Evolutionary conservation across 2,329 filamentous ascomycete genomes (phyloP), one percentile per base, ranked within the genome.

Genomic region (Aspergillus clavatus): DNA sequence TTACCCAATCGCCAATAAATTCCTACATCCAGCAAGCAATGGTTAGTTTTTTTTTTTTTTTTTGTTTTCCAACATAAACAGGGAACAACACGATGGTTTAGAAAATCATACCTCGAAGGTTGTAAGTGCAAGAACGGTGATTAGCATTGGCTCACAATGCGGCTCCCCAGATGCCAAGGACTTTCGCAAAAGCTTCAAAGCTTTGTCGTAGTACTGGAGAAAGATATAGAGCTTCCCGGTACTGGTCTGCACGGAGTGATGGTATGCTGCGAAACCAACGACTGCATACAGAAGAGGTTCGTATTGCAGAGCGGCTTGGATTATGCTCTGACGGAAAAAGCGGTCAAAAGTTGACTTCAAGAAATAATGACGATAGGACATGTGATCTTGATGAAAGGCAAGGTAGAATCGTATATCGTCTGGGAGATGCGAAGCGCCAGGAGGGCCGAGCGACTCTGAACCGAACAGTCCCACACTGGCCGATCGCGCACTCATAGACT

Each of bases 1-100:
- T 96, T 42, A 94, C 82, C 89, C 89, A 97, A 63, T 98, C 93
- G 10, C 93, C 93, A 37, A 97, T 77, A 58, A 89, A 94, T 69
- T 97, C 93, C 89, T 95, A 58, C 36, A 41, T 21, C 36, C 39
- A 27, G 42, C 62, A 18, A 59, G 48, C 47, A 42, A 11, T 10
- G 26, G 39, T 8, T 23, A 3, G 44, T 16, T 7, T 8, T 16
- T 26, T 11, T 39, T n/a, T n/a, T n/a, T n/a, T n/a, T n/a, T n/a
- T n/a, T n/a, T n/a, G n/a, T n/a, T n/a, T n/a, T n/a, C n/a, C n/a
- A n/a, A n/a, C n/a, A 40, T 35, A 39, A 36, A 33, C 31, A 23
- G 40, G 18, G 36, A 28, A 18, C 38, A 41, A 11, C 47, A 27
- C 2, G 39, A 26, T 2, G 7, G 16, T 21, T 27, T 22, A 45